A percentile compares a stretch with the other conserved stretches of the same genome.
Conservation (phyloP, 1,284 basidiomycete genomes). For the Ustilago curta region DNA sequence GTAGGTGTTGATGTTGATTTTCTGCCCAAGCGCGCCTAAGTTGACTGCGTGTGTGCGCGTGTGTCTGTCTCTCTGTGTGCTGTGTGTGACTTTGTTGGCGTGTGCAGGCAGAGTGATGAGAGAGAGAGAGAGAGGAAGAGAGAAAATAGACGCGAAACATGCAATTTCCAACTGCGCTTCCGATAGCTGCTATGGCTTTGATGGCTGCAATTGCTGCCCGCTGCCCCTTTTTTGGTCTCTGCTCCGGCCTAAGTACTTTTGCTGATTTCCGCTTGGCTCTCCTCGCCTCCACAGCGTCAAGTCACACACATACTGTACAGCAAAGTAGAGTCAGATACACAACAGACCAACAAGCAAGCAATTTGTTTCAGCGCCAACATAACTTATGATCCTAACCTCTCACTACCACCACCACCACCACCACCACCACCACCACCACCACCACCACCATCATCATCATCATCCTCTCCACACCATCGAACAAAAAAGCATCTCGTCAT, state of each 20-base stretch:
- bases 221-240: slow-evolving; percentile 9
- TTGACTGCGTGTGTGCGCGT: slow-evolving; percentile 1
- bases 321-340: not conserved
- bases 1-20: not conserved
- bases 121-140: not conserved
- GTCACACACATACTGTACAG: not conserved
- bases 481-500: not conserved
- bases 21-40: not conserved
- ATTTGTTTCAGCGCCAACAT: too few species aligned
- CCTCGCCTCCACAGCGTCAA: not conserved
- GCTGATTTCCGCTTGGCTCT: not conserved
- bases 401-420: not conserved
- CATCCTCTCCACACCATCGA: not conserved
- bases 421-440: not conserved
- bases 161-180: not conserved
- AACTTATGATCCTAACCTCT: too few species aligned
- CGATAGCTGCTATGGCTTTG: not conserved
- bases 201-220: not conserved
- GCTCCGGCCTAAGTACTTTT: slow-evolving; percentile 6
- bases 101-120: not conserved
- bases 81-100: not conserved
- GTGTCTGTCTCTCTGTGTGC: not conserved
- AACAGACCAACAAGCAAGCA: too few species aligned
- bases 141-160: slow-evolving; percentile 4
- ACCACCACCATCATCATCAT: not conserved